Conservation (phyloP, 2,329 filamentous ascomycete species). For the Verticillium longisporum region DNA sequence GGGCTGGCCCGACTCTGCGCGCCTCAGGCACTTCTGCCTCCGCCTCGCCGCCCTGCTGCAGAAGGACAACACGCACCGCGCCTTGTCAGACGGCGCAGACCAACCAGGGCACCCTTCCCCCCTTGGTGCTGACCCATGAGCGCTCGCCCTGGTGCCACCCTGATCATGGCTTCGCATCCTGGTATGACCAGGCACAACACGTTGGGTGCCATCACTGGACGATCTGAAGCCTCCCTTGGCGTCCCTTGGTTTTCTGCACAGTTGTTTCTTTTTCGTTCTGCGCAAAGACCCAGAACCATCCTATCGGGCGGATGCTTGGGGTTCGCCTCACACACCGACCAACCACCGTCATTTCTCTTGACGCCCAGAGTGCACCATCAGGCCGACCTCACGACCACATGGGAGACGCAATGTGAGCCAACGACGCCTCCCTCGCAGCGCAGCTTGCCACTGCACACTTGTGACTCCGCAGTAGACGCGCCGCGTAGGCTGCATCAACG, state of each 20-base stretch:
- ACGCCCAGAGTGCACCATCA: background rate
- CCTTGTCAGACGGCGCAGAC: background rate
- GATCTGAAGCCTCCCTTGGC: background rate
- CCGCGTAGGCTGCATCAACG: background rate
- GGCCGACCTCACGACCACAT: background rate
- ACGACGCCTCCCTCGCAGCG: background rate
- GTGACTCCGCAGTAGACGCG: background rate
- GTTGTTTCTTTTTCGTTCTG: background rate
- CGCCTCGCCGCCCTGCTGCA: background rate
- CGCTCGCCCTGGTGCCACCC: background rate
- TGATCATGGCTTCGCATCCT: background rate
- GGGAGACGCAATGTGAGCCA: background rate
- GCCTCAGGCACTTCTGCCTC: slow-evolving; percentile 11
- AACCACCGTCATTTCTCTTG: background rate
- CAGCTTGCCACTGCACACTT: background rate
- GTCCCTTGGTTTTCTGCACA: background rate
- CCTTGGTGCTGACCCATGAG: background rate
- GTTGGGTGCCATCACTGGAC: background rate
- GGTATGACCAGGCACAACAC: background rate
- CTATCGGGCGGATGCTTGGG: background rate
- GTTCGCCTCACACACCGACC: background rate
- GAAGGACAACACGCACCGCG: background rate
- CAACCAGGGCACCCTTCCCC: background rate
- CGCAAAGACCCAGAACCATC: background rate
- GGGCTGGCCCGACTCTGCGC: slow-evolving; percentile 3